Percentiles rank a stretch among this genome's conserved stretches.
phyloP scores from a whole-genome alignment of 2,329 filamentous ascomycete species.

The Corynespora cassiicola region DNA sequence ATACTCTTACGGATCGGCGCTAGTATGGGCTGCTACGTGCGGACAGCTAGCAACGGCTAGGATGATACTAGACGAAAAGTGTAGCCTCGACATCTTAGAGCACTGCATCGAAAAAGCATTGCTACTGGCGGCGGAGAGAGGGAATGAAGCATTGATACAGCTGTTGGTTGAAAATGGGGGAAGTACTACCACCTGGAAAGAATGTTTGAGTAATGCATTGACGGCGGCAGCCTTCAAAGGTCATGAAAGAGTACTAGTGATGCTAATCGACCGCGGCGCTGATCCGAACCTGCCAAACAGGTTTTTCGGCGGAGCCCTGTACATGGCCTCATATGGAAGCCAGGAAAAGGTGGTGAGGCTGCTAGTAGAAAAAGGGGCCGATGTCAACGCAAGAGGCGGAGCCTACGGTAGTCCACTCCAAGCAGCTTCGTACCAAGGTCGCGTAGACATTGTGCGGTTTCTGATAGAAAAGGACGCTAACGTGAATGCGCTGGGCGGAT shows the following conservation, averaged over 20 bases:
- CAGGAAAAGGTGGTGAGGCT: constrained; percentile 3
- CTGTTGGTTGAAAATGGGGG: too few relatives aligned
- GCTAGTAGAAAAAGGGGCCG: constrained; percentile 22
- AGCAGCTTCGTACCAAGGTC: constrained; percentile 23
- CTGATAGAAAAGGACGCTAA: constrained; percentile 25
- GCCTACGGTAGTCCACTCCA: constrained; percentile 29
- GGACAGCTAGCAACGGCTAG: background rate
- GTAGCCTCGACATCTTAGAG: too few relatives aligned
- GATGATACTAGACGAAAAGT: background rate
- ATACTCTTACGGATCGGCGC: background rate
- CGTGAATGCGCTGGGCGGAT: constrained; percentile 23
- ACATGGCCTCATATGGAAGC: constrained; percentile 3
- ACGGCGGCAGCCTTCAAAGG: too few relatives aligned
- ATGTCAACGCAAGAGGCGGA: constrained; percentile 28
- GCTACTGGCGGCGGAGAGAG: too few relatives aligned
- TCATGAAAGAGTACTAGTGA: background rate
- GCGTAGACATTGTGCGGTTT: constrained; percentile 21
- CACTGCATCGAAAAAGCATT: too few relatives aligned
- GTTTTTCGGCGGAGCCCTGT: constrained; percentile 1
- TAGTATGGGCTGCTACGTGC: background rate
- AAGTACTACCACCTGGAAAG: too few relatives aligned
- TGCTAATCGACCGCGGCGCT: constrained; percentile 2
- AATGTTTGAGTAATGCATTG: too few relatives aligned
- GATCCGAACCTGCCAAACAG: background rate
- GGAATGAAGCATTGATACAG: too few relatives aligned